These are phyloP conservation scores for Sanghuangporus weigelae DNA, from an alignment of 1,284 basidiomycete species.

Conservation along the genomic window DNA sequence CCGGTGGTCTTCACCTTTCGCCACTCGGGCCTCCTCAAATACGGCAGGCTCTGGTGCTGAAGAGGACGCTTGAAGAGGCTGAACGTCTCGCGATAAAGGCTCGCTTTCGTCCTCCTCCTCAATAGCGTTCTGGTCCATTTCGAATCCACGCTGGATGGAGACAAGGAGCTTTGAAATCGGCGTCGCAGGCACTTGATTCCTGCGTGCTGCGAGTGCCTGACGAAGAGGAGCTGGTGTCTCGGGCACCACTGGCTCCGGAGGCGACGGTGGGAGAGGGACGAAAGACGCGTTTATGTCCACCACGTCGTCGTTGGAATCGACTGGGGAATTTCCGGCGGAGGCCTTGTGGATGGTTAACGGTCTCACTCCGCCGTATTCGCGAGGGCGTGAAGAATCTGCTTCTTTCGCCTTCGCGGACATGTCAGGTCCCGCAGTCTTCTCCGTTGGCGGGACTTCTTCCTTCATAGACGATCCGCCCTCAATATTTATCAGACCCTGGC, in stretches of 20 bases:
- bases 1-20: neutral
- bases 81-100: neutral
- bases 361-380: neutral
- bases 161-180: constrained; percentile 65
- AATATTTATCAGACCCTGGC: neutral
- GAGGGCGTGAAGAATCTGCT: too few relatives aligned
- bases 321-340: neutral
- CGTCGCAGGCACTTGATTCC: constrained; percentile 30
- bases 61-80: neutral
- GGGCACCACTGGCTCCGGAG: neutral
- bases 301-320: neutral
- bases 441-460: neutral
- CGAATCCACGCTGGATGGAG: constrained; percentile 65
- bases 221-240: neutral
- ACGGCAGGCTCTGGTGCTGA: neutral
- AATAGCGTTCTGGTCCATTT: constrained; percentile 21
- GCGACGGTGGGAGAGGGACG: neutral
- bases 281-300: neutral
- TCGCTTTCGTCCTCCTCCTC: neutral
- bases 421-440: neutral
- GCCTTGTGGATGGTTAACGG: neutral
- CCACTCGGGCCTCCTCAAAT: neutral
- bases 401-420: neutral
- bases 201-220: neutral
- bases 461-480: neutral